A percentile compares a stretch with the other conserved stretches of the same genome.
These are phyloP conservation scores for Pyrenula massariospora DNA, from an alignment of 495 filamentous ascomycete species.

Conservation along the genomic window DNA sequence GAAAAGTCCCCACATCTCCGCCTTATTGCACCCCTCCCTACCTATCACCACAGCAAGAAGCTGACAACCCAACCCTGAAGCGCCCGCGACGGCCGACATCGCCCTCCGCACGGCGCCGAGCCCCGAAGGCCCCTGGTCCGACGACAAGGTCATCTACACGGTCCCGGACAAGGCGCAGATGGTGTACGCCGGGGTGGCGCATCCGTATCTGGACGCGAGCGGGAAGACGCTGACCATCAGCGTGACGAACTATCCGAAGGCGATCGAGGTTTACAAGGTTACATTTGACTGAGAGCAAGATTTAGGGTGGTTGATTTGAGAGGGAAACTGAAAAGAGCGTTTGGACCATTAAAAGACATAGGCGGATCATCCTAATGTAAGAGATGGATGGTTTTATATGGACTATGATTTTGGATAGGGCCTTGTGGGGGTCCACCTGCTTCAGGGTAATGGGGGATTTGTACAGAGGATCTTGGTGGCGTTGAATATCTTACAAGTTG, in stretches of 20 bases:
- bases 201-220: constrained; percentile 18
- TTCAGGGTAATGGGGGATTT: no score
- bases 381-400: no score
- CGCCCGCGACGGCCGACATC: constrained; percentile 5
- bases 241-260: constrained; percentile 16
- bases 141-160: constrained; percentile 17
- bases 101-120: constrained; percentile 14
- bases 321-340: no score
- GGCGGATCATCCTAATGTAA: no score
- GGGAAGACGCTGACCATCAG: constrained; percentile 16
- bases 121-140: constrained; percentile 22
- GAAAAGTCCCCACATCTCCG: not conserved
- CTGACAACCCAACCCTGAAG: constrained; percentile 2
- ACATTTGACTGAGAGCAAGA: not conserved
- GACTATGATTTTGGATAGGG: no score
- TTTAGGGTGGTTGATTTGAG: not conserved
- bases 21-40: not conserved
- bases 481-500: no score
- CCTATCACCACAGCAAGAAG: no score
- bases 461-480: no score
- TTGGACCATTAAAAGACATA: no score
- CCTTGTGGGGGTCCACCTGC: no score
- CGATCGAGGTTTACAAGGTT: not conserved
- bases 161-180: constrained; percentile 15
- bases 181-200: constrained; percentile 19